These are phyloP conservation scores for Kandelia obovata DNA, from an alignment of 345 rosid species.

Conservation along the genomic window DNA sequence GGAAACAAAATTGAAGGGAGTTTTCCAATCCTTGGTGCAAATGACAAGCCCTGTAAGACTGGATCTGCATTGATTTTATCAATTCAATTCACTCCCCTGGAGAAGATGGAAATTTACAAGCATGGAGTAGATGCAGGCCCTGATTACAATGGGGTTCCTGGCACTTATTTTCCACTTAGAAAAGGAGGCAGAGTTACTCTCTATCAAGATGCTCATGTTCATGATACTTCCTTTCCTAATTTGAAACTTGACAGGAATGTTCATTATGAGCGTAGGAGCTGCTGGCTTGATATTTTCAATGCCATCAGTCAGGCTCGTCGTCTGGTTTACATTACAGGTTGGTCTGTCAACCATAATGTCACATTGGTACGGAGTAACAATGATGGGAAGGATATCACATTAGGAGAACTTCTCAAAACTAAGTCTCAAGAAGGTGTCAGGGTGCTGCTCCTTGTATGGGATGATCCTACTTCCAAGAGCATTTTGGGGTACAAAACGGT, in stretches of 20 bases:
- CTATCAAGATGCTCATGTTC: conserved; percentile 92
- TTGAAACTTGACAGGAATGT: conserved; percentile 51
- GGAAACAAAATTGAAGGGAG: conserved; percentile 61
- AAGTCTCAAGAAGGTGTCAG: conserved; percentile 96
- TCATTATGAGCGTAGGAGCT: conserved; percentile 50
- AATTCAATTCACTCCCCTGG: conserved; percentile 59
- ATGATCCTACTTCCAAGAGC: conserved; percentile 89
- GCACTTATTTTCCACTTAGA: conserved; percentile 82
- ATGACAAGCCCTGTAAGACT: conserved; percentile 65
- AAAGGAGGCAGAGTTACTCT: conserved; percentile 76
- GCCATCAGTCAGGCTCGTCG: conserved; percentile 79
- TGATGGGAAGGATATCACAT: conserved; percentile 30
- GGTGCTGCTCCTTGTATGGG: conserved; percentile 92
- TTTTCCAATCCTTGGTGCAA: conserved; percentile 53
- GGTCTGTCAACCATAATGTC: conserved; percentile 75
- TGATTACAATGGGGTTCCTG: conserved; percentile 61
- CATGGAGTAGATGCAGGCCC: conserved; percentile 58
- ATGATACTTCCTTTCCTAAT: conserved; percentile 52
- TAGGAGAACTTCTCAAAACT: conserved; percentile 77
- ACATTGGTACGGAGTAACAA: conserved; percentile 55
- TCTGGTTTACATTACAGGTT: conserved; percentile 78
- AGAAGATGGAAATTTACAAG: conserved; percentile 43
- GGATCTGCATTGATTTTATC: conserved; percentile 71
- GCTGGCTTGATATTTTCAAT: conserved; percentile 76
- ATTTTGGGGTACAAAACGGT: conserved; percentile 63